Base-by-base conservation (phyloP, 2,329 filamentous ascomycete species). In the Tympanopsis confertula region DNA sequence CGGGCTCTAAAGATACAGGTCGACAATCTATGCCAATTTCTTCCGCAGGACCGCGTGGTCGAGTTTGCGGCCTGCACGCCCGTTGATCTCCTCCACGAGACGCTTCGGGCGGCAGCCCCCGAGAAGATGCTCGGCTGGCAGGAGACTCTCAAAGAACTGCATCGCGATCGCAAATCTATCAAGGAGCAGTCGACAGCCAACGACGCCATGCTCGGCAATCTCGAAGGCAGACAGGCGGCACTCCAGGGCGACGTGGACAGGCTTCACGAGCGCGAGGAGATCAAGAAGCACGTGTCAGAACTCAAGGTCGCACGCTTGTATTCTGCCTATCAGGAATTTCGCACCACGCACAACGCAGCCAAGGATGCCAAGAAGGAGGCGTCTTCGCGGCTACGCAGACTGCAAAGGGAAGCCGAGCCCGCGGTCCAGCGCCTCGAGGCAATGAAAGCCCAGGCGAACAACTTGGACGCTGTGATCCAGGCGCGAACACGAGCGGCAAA, bases 1-100 rank as follows among this genome's bases (percentile, higher is more conserved):
- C 66, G 61, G 43, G 63, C 60, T 4, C 77, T 81, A 50, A 71
- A 70, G 13, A 84, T 85, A 30, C 81, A 85, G 51, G 75, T 85
- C 46, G 81, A 85, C 56, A 86, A 86, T 46, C 61, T 85, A 4
- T 86, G 81, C 50, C 80, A 85, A 50, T 86, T 85, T 46, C 60
- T 86, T 26, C 81, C 81, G 0, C 81, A 86, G 53, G 81, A 86
- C 49, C 75, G 78, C 44, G 81, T 86, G 2, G 74, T 77, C 4
- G 78, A 84, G 47, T 86, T 86, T 51, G 77, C 81, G 5, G 71
- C 65, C 14, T 63, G 84, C 45, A 71, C 67, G 10, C 74, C 79
- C 1, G 62, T 81, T 4, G 72, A 80, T 17, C 62, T 83, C 15
- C 62, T 86, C 2, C 59, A 67, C 37, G 73, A 78, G 37, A 86